Evolutionary conservation across 768 basidiomycete genomes (phyloP).

Genomic region (Leucocoprinus sp.): DNA sequence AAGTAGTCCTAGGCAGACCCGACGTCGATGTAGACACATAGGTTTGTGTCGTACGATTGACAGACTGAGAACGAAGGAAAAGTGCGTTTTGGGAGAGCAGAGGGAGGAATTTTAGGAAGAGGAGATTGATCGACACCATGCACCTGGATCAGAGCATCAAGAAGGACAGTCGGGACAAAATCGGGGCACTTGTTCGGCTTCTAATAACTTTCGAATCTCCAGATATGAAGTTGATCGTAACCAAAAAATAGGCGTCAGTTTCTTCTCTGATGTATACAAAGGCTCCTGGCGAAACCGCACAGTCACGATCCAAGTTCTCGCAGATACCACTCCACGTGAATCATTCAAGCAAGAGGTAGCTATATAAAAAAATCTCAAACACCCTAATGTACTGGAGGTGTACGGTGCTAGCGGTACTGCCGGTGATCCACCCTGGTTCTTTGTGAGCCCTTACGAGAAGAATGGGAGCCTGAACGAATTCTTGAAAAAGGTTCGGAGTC

Average conservation of each 20-base stretch:
- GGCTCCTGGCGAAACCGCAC: constrained; percentile 60
- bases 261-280: constrained; percentile 70
- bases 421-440: constrained; percentile 63
- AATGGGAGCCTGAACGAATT: constrained; percentile 59
- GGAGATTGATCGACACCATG: too few species aligned
- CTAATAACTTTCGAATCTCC: too few species aligned
- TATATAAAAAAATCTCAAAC: constrained; percentile 64
- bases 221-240: constrained; percentile 58
- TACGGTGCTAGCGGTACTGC: constrained; percentile 70
- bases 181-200: too few species aligned
- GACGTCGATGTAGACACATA: background rate
- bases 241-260: constrained; percentile 61
- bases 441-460: constrained; percentile 67
- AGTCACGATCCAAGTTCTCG: constrained; percentile 70
- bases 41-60: background rate
- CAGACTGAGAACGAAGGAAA: constrained; percentile 8
- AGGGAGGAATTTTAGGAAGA: too few species aligned
- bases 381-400: constrained; percentile 67
- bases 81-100: constrained; percentile 5
- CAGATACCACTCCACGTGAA: constrained; percentile 48
- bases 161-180: too few species aligned
- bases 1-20: background rate
- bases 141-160: too few species aligned
- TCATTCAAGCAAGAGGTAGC: constrained; percentile 67
- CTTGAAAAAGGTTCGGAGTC: constrained; percentile 20